Conservation (phyloP, 2,329 filamentous ascomycete species). For the Pseudopithomyces chartarum region DNA sequence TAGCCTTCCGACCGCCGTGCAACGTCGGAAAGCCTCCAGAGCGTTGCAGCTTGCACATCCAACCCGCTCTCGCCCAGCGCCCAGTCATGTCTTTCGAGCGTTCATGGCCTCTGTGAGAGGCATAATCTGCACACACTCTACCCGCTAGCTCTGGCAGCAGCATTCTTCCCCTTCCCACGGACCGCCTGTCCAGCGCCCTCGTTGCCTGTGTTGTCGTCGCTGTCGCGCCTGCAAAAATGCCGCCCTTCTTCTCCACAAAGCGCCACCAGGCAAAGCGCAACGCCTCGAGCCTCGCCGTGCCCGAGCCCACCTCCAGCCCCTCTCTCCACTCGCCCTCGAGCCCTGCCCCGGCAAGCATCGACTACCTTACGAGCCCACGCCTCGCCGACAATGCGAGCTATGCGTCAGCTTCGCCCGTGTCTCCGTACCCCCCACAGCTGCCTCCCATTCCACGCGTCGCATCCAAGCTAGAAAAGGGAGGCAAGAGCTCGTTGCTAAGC, state of each 20-base stretch:
- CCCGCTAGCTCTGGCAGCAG: slow-evolving; percentile 2
- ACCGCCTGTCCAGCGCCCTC: not conserved
- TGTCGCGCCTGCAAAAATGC: slow-evolving; percentile 28
- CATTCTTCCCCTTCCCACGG: not conserved
- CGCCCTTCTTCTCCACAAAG: slow-evolving; percentile 49
- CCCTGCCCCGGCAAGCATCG: slow-evolving; percentile 31
- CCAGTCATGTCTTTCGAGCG: slow-evolving; percentile 32
- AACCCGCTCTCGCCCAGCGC: slow-evolving; percentile 8
- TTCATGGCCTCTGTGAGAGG: slow-evolving; percentile 44
- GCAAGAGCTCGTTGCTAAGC: slow-evolving; percentile 15
- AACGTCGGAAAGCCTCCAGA: slow-evolving; percentile 24
- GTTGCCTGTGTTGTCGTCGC: not conserved
- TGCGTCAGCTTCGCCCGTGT: slow-evolving; percentile 41
- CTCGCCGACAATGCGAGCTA: slow-evolving; percentile 35
- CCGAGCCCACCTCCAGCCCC: slow-evolving; percentile 36
- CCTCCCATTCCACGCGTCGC: slow-evolving; percentile 47
- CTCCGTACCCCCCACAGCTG: slow-evolving; percentile 44
- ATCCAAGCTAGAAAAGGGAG: slow-evolving; percentile 36
- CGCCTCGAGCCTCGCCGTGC: slow-evolving; percentile 40
- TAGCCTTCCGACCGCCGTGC: slow-evolving; percentile 24
- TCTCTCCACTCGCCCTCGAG: slow-evolving; percentile 30
- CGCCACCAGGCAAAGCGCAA: slow-evolving; percentile 45
- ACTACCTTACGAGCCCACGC: slow-evolving; percentile 39
- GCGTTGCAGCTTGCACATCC: slow-evolving; percentile 7
- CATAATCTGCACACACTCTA: slow-evolving; percentile 3